These are phyloP conservation scores for Solanum bulbocastanum DNA, from an alignment of 257 asterid species.

Conservation along the genomic window DNA sequence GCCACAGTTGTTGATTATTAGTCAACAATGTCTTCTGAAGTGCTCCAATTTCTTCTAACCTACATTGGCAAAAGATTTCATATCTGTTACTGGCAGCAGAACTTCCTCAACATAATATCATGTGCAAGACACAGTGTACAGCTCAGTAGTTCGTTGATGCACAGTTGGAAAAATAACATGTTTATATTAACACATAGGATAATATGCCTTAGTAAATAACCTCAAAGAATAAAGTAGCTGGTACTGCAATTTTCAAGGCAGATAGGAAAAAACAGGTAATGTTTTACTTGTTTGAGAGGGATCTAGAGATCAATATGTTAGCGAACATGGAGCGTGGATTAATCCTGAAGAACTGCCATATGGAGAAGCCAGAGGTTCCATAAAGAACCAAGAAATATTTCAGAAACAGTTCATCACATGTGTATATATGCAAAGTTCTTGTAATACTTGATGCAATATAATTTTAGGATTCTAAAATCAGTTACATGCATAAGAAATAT, in stretches of 20 bases:
- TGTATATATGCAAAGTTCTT: neutral
- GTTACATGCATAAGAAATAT: neutral
- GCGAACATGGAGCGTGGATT: neutral
- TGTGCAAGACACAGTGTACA: neutral
- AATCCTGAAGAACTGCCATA: neutral
- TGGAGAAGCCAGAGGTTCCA: neutral
- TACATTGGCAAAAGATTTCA: conserved; percentile 7
- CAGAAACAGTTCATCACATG: neutral
- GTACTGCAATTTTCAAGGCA: neutral
- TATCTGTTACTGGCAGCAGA: neutral
- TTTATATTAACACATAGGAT: neutral
- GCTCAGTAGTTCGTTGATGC: neutral
- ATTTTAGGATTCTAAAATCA: neutral
- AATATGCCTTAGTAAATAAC: neutral
- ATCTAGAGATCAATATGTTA: neutral
- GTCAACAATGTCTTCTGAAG: conserved; percentile 44
- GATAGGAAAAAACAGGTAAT: neutral
- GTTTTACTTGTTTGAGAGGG: neutral
- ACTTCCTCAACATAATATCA: neutral
- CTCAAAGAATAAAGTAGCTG: neutral
- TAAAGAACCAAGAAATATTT: neutral
- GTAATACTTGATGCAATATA: neutral
- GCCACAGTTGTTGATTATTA: conserved; percentile 56
- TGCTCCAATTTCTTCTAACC: conserved; percentile 71
- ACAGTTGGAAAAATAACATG: neutral